These are phyloP conservation scores for Lasiosphaeriaceae sp. DNA, from an alignment of 495 filamentous ascomycete genomes.

Conservation along the genomic window DNA sequence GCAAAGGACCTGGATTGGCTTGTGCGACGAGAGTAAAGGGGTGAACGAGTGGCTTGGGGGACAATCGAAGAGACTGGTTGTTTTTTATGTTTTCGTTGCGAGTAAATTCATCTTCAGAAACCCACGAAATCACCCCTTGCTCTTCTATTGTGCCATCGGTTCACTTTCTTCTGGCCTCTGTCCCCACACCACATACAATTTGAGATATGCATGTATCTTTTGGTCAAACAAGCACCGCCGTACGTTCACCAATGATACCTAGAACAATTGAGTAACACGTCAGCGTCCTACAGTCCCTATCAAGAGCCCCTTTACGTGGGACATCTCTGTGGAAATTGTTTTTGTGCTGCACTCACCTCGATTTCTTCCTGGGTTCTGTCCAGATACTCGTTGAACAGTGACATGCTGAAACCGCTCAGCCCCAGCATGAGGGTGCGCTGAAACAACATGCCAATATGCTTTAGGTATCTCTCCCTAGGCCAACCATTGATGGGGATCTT, in stretches of 20 bases:
- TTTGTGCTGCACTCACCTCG: slow-evolving; percentile 24
- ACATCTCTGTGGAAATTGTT: neutral
- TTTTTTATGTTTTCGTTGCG: neutral
- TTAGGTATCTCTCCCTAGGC: slow-evolving; percentile 21
- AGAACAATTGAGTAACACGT: neutral
- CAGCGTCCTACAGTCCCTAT: no score
- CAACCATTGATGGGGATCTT: slow-evolving; percentile 60
- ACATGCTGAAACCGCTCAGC: slow-evolving; percentile 29
- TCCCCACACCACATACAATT: slow-evolving; percentile 52
- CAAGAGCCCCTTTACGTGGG: no score
- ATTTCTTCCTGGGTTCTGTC: slow-evolving; percentile 42
- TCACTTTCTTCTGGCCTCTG: slow-evolving; percentile 41
- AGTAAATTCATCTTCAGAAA: neutral
- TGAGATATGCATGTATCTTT: slow-evolving; percentile 52
- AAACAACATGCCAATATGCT: slow-evolving; percentile 35
- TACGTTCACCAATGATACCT: slow-evolving; percentile 59
- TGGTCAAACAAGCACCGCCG: slow-evolving; percentile 52
- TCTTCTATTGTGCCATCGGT: neutral
- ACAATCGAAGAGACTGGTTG: no score
- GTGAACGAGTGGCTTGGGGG: neutral
- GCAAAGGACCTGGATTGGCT: slow-evolving; percentile 50
- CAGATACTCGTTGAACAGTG: slow-evolving; percentile 26
- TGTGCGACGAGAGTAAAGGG: slow-evolving; percentile 2
- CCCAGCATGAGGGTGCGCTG: slow-evolving; percentile 28
- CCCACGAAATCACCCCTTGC: neutral